phyloP scores from a whole-genome alignment of 2,329 filamentous ascomycete species.

The Neofusicoccum sp. region DNA sequence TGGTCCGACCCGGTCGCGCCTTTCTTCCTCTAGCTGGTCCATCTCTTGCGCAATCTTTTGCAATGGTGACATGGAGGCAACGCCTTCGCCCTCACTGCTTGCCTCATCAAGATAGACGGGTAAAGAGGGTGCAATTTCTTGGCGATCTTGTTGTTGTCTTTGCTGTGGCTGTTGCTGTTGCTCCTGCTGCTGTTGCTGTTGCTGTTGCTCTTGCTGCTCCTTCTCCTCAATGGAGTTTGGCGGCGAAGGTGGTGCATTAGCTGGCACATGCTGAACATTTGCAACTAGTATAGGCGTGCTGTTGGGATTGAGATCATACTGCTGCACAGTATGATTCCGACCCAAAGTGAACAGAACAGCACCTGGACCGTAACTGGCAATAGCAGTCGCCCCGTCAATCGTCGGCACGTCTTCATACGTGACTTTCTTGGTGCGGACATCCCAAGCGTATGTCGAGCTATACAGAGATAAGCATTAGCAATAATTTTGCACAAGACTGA shows the following conservation, averaged over 20 bases:
- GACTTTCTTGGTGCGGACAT: constrained; percentile 96
- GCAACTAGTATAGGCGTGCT: constrained; percentile 70
- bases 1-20: constrained; percentile 62
- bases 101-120: constrained; percentile 54
- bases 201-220: constrained; percentile 43
- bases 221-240: constrained; percentile 77
- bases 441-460: constrained; percentile 57
- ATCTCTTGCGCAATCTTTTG: constrained; percentile 73
- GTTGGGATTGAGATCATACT: constrained; percentile 83
- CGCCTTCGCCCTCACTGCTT: constrained; percentile 64
- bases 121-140: constrained; percentile 31
- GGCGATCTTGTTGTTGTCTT: constrained; percentile 28
- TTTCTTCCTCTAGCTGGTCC: constrained; percentile 60
- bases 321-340: constrained; percentile 83
- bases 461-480: constrained; percentile 24
- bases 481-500: constrained; percentile 15
- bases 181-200: constrained; percentile 30
- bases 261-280: constrained; percentile 82
- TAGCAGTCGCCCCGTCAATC: constrained; percentile 72
- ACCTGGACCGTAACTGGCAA: constrained; percentile 85
- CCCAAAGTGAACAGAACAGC: constrained; percentile 92
- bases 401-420: constrained; percentile 87
- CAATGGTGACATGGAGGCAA: constrained; percentile 61
- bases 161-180: constrained; percentile 27
- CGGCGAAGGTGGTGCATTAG: constrained; percentile 74